These are phyloP conservation scores for Ambrosiella xylebori DNA, from an alignment of 2,329 filamentous ascomycete genomes.

Conservation along the genomic window DNA sequence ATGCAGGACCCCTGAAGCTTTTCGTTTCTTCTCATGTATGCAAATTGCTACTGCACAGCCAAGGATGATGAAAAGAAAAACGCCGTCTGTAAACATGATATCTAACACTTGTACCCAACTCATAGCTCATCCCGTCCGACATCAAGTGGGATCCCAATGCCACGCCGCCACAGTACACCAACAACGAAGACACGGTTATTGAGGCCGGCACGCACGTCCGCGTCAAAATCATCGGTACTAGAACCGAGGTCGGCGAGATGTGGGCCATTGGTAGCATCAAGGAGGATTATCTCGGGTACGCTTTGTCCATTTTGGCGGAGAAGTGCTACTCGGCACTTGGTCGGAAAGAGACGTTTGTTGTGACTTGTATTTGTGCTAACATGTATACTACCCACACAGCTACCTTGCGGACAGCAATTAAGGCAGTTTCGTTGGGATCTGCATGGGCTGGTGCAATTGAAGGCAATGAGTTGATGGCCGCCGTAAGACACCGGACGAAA, in stretches of 20 bases:
- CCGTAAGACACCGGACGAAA: too few relatives aligned
- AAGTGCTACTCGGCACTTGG: background rate
- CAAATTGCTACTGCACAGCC: slow-evolving; percentile 13
- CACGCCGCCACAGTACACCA: slow-evolving; percentile 90
- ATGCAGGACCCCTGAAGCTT: slow-evolving; percentile 59
- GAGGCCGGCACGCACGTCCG: slow-evolving; percentile 87
- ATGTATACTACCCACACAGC: background rate
- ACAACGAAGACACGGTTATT: slow-evolving; percentile 85
- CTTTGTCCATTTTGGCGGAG: background rate
- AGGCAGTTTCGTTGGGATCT: background rate
- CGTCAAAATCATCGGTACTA: slow-evolving; percentile 82
- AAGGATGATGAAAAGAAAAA: too few relatives aligned
- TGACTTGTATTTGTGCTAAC: background rate
- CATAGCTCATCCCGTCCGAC: slow-evolving; percentile 71
- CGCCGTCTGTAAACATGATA: background rate
- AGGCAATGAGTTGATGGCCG: too few relatives aligned
- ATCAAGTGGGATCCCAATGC: slow-evolving; percentile 93
- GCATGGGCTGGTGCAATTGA: too few relatives aligned
- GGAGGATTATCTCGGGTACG: slow-evolving; percentile 53
- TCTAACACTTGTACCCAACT: background rate
- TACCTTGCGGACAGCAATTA: slow-evolving; percentile 11
- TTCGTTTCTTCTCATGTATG: slow-evolving; percentile 72
- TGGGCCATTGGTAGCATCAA: slow-evolving; percentile 97
- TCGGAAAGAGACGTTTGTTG: background rate
- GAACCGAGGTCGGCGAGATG: slow-evolving; percentile 87